These are phyloP conservation scores for Kuraishia floccosa DNA, from an alignment of 805 yeast genomes.

Conservation along the genomic window DNA sequence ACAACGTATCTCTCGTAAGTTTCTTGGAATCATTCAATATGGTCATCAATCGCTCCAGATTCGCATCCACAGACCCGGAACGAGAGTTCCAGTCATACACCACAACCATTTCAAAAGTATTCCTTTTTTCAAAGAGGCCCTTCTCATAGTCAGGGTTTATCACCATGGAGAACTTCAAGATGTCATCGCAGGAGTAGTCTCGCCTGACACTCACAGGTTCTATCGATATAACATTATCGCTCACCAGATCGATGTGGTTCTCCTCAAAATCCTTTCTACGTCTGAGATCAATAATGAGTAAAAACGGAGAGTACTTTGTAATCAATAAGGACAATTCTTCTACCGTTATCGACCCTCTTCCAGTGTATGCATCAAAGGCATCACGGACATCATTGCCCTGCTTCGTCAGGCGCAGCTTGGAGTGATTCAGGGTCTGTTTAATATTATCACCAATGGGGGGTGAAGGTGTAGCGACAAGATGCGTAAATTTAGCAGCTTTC, in stretches of 20 bases:
- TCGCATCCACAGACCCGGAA: no score
- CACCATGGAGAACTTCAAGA: conserved; percentile 50
- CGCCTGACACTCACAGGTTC: conserved; percentile 56
- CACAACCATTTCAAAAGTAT: conserved; percentile 50
- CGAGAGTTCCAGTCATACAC: conserved; percentile 46
- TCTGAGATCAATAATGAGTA: conserved; percentile 68
- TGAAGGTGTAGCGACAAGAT: no score
- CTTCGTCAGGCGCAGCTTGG: no score
- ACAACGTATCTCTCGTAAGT: conserved; percentile 26
- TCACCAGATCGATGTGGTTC: conserved; percentile 46
- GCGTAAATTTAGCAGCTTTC: no score
- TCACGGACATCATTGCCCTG: no score
- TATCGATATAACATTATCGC: conserved; percentile 48
- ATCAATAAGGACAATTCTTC: conserved; percentile 16
- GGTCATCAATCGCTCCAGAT: conserved; percentile 19
- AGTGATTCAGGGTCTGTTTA: no score
- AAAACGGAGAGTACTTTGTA: conserved; percentile 13
- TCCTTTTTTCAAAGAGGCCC: conserved; percentile 37
- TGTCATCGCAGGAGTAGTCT: conserved; percentile 46
- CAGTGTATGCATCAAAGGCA: neutral
- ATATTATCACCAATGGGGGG: no score
- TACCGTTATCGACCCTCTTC: conserved; percentile 5
- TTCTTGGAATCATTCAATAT: conserved; percentile 25
- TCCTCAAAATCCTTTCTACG: conserved; percentile 44
- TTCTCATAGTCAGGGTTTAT: conserved; percentile 48